These are phyloP conservation scores for Alternaria viburni DNA, from an alignment of 2,329 filamentous ascomycete genomes.

Conservation along the genomic window DNA sequence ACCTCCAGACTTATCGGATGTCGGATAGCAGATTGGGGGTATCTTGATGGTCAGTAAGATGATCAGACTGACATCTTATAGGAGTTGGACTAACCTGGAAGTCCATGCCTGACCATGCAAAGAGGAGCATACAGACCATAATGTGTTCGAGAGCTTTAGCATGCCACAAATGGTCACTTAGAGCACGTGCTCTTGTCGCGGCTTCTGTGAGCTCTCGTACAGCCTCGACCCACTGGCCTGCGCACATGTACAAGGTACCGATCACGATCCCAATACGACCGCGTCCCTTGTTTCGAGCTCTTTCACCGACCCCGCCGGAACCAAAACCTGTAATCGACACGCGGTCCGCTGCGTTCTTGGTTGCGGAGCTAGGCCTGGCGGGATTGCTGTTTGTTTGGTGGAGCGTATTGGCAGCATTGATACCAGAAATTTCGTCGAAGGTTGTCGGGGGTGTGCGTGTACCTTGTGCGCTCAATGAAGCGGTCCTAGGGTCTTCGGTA, in stretches of 20 bases:
- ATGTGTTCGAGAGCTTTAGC: conserved; percentile 93
- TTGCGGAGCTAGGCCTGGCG: conserved; percentile 54
- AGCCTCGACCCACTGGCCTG: conserved; percentile 89
- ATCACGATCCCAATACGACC: conserved; percentile 79
- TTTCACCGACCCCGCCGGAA: conserved; percentile 70
- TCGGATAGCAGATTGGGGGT: conserved; percentile 60
- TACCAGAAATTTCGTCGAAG: conserved; percentile 53
- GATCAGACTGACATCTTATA: too few relatives aligned
- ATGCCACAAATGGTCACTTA: conserved; percentile 96
- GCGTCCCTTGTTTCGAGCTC: conserved; percentile 80
- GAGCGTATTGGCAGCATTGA: conserved; percentile 47
- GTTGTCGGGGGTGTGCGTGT: conserved; percentile 54
- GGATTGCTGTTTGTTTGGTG: conserved; percentile 47
- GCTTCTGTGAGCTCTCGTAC: conserved; percentile 83
- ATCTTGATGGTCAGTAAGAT: conserved; percentile 49
- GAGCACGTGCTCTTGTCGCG: conserved; percentile 74
- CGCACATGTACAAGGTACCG: conserved; percentile 84
- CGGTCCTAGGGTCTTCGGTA: conserved; percentile 34
- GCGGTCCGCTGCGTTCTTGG: conserved; percentile 64
- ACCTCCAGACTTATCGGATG: conserved; percentile 54
- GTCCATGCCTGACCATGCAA: conserved; percentile 82
- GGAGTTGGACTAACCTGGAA: conserved; percentile 66
- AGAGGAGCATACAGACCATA: conserved; percentile 78
- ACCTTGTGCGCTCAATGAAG: conserved; percentile 36
- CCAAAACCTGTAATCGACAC: conserved; percentile 70